Evolutionary conservation across 164 flowering plant genomes (phyloP).

Genomic region (Euptelea pleiosperma): DNA sequence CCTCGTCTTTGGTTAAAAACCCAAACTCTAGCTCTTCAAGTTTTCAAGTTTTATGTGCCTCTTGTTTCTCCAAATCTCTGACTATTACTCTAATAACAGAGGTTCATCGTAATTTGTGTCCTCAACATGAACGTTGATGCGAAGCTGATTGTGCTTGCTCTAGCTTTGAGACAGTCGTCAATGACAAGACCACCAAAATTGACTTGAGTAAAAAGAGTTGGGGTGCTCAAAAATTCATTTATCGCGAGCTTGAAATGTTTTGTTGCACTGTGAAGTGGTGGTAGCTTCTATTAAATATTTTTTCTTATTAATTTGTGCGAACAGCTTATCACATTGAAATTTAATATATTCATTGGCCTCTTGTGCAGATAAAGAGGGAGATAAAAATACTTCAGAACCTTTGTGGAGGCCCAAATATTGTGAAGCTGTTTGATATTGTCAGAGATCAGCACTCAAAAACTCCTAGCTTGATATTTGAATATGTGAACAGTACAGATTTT

Average conservation of each 20-base stretch:
- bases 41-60: too few species aligned
- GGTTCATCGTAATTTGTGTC: neutral
- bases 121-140: neutral
- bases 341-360: slow-evolving; percentile 4
- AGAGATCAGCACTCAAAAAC: slow-evolving; percentile 75
- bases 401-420: slow-evolving; percentile 83
- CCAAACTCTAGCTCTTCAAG: too few species aligned
- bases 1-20: too few species aligned
- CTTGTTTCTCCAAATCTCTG: neutral
- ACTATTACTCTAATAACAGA: neutral
- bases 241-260: neutral
- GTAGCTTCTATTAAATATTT: neutral
- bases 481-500: slow-evolving; percentile 75
- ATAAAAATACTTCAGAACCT: slow-evolving; percentile 87
- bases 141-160: neutral
- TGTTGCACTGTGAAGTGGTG: neutral
- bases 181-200: neutral
- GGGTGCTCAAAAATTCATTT: neutral
- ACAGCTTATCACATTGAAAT: neutral
- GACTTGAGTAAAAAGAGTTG: neutral
- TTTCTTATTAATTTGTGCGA: slow-evolving; percentile 7
- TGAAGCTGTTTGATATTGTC: slow-evolving; percentile 69
- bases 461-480: slow-evolving; percentile 72
- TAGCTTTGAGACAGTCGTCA: neutral
- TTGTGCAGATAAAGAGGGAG: slow-evolving; percentile 79